phyloP scores from a whole-genome alignment of 768 basidiomycete genomes.

The Lepiota venenata region DNA sequence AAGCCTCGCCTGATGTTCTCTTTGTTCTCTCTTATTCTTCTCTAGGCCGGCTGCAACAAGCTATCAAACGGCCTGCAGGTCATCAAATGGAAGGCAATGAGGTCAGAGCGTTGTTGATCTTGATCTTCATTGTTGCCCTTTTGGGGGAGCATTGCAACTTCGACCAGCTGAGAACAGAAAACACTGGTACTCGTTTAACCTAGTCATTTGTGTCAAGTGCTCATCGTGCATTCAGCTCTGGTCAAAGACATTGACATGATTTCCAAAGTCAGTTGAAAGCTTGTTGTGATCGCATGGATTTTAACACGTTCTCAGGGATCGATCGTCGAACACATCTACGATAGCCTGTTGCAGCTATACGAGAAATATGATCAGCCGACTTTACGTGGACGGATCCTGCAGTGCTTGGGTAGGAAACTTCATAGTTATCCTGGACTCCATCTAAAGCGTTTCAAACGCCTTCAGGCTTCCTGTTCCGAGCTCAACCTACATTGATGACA shows the following conservation, averaged over 20 bases:
- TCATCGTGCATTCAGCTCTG: slow-evolving; percentile 37
- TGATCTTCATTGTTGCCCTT: slow-evolving; percentile 82
- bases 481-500: slow-evolving; percentile 90
- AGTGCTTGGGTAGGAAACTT: slow-evolving; percentile 70
- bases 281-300: neutral
- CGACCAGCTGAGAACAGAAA: slow-evolving; percentile 65
- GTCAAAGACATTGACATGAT: slow-evolving; percentile 55
- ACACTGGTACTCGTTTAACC: slow-evolving; percentile 39
- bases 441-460: neutral
- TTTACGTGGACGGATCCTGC: slow-evolving; percentile 70
- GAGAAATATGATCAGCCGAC: slow-evolving; percentile 55
- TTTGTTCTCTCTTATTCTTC: slow-evolving; percentile 3
- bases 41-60: slow-evolving; percentile 62
- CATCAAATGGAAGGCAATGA: slow-evolving; percentile 46
- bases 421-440: neutral
- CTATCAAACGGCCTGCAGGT: slow-evolving; percentile 39
- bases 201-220: neutral
- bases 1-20: slow-evolving; percentile 17
- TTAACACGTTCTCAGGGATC: slow-evolving; percentile 44
- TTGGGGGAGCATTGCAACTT: slow-evolving; percentile 90
- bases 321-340: slow-evolving; percentile 82
- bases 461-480: slow-evolving; percentile 86
- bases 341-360: slow-evolving; percentile 67
- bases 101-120: slow-evolving; percentile 53
- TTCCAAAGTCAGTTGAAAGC: slow-evolving; percentile 38